Evolutionary conservation across 2,329 filamentous ascomycete genomes (phyloP).

Genomic region (Exutisphaerella laricina): DNA sequence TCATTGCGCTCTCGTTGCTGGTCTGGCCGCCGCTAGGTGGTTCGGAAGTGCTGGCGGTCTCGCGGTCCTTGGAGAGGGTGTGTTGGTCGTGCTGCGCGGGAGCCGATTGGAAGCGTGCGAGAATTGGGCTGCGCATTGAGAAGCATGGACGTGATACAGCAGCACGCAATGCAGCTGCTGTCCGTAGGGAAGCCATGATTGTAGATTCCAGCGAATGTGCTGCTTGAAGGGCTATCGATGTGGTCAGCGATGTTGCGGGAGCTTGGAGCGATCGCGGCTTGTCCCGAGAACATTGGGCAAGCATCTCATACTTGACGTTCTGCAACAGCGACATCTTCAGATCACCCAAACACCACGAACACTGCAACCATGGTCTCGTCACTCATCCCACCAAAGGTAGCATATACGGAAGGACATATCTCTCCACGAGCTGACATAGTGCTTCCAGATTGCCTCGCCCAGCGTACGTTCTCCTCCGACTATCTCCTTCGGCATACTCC

Average conservation of each 20-base stretch:
- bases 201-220: no score
- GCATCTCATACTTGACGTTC: conserved; percentile 10
- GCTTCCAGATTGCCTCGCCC: conserved; percentile 67
- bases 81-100: conserved; percentile 6
- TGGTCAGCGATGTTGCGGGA: conserved; percentile 10
- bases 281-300: conserved; percentile 4
- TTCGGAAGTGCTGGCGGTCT: conserved; percentile 13
- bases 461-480: conserved; percentile 56
- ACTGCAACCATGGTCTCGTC: conserved; percentile 57
- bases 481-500: neutral
- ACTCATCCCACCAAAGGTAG: conserved; percentile 97
- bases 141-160: conserved; percentile 27
- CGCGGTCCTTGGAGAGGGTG: conserved; percentile 11
- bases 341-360: conserved; percentile 16
- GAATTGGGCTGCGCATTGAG: conserved; percentile 20
- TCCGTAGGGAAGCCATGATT: conserved; percentile 25
- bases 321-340: conserved; percentile 10
- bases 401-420: conserved; percentile 24
- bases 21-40: conserved; percentile 9
- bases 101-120: conserved; percentile 20
- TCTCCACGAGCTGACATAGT: conserved; percentile 30
- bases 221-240: no score
- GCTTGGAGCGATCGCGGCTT: neutral
- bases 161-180: conserved; percentile 38
- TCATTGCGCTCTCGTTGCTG: conserved; percentile 37